Evolutionary conservation across 2,329 filamentous ascomycete genomes (phyloP), one percentile per base, ranked within the genome.

Genomic region (Beauveria caledonica): DNA sequence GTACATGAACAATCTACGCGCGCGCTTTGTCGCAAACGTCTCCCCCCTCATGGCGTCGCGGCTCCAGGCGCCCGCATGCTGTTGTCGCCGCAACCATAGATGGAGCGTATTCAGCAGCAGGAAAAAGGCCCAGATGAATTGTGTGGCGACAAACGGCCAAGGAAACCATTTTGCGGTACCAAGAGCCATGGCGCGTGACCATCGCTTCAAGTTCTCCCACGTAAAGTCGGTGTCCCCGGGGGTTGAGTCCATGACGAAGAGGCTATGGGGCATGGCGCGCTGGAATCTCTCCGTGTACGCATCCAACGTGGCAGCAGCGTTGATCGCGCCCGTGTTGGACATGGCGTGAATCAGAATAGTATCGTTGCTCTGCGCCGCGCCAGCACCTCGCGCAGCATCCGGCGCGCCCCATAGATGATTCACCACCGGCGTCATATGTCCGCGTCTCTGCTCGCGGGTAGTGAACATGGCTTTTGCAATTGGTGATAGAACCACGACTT

Each of bases 291-390:
- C 66, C 4, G 69, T 68, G 67, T 78, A 82, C 0, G 76, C 78
- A 62, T 81, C 74, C 13, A 82, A 66, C 0, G 78, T 76, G 1
- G 80, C 75, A 0, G 78, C 79, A 53, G 76, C 75, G 71, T 79
- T 81, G 60, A 82, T 81, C 17, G 76, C 80, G 15, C 83, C 83
- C 0, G 81, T 83, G 68, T 84, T 85, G 62, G 81, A 85, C 76
- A 85, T 82, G 64, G 73, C 71, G 60, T 85, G 82, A 1, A 81
- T 67, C 19, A 84, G 69, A 13, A 85, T 70, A 69, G 67, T 46
- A 21, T 19, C 29, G n/a, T 29, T 13, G 27, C 29, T 44, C 15
- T 44, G 36, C 36, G 25, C 39, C 19, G 29, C 36, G 17, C 52
- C 61, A 23, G 64, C 65, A 52, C 63, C 13, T 61, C 63, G 3